Evolutionary conservation across 805 yeast genomes (phyloP).

Genomic region (Barnettozyma wickerhamii): DNA sequence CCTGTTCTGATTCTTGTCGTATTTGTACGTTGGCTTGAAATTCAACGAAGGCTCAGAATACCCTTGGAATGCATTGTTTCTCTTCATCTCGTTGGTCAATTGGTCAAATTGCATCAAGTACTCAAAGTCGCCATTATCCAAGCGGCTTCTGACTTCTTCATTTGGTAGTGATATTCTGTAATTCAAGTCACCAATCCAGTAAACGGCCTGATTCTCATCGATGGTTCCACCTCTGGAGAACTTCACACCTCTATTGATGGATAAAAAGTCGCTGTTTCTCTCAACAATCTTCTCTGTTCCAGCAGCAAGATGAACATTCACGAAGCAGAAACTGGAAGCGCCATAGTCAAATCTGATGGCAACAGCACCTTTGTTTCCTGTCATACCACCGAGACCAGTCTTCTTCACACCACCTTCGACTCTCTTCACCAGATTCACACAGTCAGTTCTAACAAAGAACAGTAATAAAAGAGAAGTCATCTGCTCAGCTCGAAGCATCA

Average conservation of each 20-base stretch:
- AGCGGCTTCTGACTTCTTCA: constrained; percentile 62
- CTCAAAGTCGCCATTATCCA: constrained; percentile 41
- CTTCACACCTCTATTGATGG: constrained; percentile 68
- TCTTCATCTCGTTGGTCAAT: constrained; percentile 65
- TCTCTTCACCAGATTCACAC: constrained; percentile 54
- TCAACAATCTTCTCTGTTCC: constrained; percentile 80
- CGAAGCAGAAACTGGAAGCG: constrained; percentile 72
- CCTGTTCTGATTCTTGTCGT: constrained; percentile 72
- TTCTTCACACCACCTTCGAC: constrained; percentile 95
- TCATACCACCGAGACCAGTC: constrained; percentile 94
- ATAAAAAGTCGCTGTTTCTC: constrained; percentile 77
- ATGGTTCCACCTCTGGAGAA: constrained; percentile 76
- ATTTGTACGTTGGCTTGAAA: constrained; percentile 90
- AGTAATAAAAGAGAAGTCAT: constrained; percentile 66
- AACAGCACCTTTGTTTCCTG: constrained; percentile 96
- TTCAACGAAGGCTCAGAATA: constrained; percentile 73
- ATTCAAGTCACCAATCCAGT: constrained; percentile 96
- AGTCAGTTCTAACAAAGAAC: constrained; percentile 53
- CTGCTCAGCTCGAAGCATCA: constrained; percentile 69
- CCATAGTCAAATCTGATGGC: constrained; percentile 86
- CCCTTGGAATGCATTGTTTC: constrained; percentile 67
- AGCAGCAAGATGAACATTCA: constrained; percentile 93
- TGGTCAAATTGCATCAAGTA: constrained; percentile 72
- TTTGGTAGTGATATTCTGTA: constrained; percentile 70
- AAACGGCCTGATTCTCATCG: constrained; percentile 76